phyloP scores from a whole-genome alignment of 148 eudicot species.

The Nepenthes gracilis region DNA sequence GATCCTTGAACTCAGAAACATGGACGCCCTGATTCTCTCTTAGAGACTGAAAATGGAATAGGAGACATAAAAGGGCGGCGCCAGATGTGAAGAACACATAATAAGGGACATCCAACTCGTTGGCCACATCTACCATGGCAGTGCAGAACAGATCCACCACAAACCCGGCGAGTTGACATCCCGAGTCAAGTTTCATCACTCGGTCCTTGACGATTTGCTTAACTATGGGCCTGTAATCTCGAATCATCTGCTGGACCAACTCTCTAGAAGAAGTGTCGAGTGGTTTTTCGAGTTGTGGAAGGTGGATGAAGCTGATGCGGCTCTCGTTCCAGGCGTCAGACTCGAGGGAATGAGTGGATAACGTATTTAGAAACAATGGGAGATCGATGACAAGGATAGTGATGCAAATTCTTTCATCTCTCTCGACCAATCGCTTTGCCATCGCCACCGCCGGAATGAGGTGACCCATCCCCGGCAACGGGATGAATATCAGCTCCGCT shows the following conservation, averaged over 20 bases:
- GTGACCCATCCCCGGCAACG: slow-evolving; percentile 9
- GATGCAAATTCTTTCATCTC: neutral
- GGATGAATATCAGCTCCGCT: slow-evolving; percentile 2
- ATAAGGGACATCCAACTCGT: slow-evolving; percentile 9
- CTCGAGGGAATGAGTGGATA: neutral
- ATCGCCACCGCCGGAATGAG: slow-evolving; percentile 2
- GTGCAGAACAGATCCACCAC: slow-evolving; percentile 20
- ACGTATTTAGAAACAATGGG: neutral
- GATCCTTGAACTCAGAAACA: slow-evolving; percentile 3
- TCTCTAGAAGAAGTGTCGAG: neutral
- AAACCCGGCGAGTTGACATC: slow-evolving; percentile 5
- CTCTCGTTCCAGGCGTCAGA: neutral
- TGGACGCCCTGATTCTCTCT: neutral
- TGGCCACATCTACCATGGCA: slow-evolving; percentile 13
- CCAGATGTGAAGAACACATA: slow-evolving; percentile 8
- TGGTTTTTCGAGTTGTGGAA: neutral
- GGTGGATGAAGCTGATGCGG: neutral
- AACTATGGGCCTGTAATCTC: neutral
- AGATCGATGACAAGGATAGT: neutral
- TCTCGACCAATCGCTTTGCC: neutral
- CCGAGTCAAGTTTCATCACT: neutral
- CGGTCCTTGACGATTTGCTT: neutral
- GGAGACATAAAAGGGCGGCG: slow-evolving; percentile 4
- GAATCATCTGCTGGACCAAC: neutral
- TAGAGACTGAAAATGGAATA: slow-evolving; percentile 7